Conservation (phyloP, 164 flowering plant genomes). For the Annona cherimola region DNA sequence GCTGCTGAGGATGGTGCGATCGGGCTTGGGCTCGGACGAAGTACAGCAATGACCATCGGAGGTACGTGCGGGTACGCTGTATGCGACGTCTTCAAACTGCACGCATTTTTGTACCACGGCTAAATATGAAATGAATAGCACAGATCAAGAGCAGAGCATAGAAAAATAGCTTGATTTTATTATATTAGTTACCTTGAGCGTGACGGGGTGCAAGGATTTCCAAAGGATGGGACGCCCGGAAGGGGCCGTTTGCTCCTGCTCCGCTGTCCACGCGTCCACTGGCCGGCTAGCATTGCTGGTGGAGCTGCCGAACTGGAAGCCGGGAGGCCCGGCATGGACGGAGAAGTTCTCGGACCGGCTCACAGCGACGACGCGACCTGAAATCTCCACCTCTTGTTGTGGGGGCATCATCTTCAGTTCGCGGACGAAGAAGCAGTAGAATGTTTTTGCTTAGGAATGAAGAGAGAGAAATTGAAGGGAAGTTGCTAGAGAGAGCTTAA, state of each 20-base stretch:
- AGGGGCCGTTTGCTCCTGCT: constrained; percentile 9
- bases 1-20: constrained; percentile 46
- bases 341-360: constrained; percentile 23
- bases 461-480: neutral
- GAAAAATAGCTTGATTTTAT: neutral
- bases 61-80: constrained; percentile 26
- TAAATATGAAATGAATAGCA: too few species aligned
- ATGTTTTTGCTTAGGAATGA: constrained; percentile 1
- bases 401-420: constrained; percentile 49
- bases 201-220: constrained; percentile 39
- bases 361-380: constrained; percentile 5
- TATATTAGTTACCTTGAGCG: constrained; percentile 42
- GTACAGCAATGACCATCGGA: constrained; percentile 18
- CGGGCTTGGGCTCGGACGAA: constrained; percentile 33
- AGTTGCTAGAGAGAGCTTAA: constrained; percentile 3
- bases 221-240: constrained; percentile 27
- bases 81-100: constrained; percentile 78
- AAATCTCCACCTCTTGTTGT: constrained; percentile 33
- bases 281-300: constrained; percentile 19
- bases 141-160: neutral
- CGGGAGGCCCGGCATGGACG: constrained; percentile 32
- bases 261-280: constrained; percentile 20
- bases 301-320: neutral
- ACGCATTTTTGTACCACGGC: neutral
- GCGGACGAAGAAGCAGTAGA: neutral